A percentile compares a stretch with the other conserved stretches of the same genome.
Conservation (phyloP, 164 flowering plant genomes). For the Platanus orientalis region DNA sequence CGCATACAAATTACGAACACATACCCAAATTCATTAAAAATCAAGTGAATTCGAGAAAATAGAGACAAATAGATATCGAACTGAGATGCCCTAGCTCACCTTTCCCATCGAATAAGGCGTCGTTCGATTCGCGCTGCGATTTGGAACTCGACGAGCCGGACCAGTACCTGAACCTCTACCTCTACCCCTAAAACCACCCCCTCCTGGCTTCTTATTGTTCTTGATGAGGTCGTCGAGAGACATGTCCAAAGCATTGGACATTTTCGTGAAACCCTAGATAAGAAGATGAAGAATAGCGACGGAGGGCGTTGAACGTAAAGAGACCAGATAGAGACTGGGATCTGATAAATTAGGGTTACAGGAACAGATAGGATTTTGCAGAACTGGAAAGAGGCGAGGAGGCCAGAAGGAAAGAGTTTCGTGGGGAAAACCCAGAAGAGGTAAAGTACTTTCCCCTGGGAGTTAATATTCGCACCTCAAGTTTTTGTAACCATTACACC, state of each 20-base stretch:
- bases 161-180: conserved; percentile 56
- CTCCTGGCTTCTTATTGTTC: conserved; percentile 59
- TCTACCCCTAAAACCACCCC: conserved; percentile 21
- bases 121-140: conserved; percentile 56
- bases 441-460: no score
- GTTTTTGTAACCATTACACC: no score
- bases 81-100: conserved; percentile 34
- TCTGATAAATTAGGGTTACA: background rate
- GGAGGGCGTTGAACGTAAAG: background rate
- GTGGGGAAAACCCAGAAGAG: background rate
- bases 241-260: conserved; percentile 71
- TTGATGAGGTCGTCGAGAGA: conserved; percentile 87
- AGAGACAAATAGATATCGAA: conserved; percentile 1
- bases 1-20: background rate
- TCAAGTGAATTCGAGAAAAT: background rate
- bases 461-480: no score
- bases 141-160: conserved; percentile 60
- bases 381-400: background rate
- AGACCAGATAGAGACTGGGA: background rate
- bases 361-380: conserved; percentile 14
- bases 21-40: background rate
- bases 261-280: conserved; percentile 14
- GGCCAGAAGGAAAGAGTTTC: background rate
- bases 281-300: background rate
- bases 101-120: conserved; percentile 58